Percentiles rank a stretch among this genome's conserved stretches.
Evolutionary conservation across 768 basidiomycete species (phyloP).

Genomic region (Lactarius hatsudake): DNA sequence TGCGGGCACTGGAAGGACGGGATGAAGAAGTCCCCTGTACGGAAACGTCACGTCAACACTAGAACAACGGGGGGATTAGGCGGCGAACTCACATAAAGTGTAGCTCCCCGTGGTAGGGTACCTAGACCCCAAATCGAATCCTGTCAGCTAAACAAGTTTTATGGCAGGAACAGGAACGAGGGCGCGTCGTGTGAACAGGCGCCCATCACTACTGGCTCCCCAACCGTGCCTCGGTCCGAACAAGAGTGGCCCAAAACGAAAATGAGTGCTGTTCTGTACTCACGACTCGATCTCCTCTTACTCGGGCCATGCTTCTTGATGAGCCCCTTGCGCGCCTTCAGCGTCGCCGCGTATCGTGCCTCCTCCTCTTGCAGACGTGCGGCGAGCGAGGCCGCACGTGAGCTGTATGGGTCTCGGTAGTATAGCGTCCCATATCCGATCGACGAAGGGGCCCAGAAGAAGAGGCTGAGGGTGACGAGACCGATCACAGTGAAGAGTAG

Average conservation of each 20-base stretch:
- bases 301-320: conserved; percentile 12
- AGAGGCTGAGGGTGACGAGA: neutral
- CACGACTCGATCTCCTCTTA: conserved; percentile 9
- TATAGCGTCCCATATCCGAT: neutral
- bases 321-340: neutral
- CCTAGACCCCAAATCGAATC: neutral
- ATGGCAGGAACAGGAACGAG: neutral
- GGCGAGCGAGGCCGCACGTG: neutral
- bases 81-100: neutral
- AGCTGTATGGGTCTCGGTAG: conserved; percentile 3
- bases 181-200: neutral
- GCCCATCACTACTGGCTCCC: neutral
- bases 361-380: conserved; percentile 5
- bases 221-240: neutral
- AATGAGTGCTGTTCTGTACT: neutral
- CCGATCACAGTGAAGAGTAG: neutral
- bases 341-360: neutral
- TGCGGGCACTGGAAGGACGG: conserved; percentile 50
- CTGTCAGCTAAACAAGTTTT: neutral
- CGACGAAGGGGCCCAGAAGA: conserved; percentile 6
- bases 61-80: too few species aligned
- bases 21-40: conserved; percentile 51
- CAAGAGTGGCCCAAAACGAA: neutral
- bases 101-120: conserved; percentile 4
- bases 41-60: neutral